phyloP scores from a whole-genome alignment of 1,139 yeast species.

The Trichomonascaceae sp. region DNA sequence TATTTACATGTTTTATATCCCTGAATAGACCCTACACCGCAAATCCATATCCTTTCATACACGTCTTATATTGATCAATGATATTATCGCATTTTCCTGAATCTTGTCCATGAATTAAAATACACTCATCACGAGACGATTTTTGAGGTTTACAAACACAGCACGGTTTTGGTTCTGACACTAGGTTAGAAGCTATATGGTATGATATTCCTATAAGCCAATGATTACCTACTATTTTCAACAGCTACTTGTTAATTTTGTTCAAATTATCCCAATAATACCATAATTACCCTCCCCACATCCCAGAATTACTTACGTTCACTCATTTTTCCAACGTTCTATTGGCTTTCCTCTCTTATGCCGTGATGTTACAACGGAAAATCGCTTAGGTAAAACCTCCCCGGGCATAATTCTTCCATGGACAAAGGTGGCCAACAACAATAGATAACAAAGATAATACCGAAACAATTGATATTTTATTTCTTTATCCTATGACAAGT shows the following conservation, averaged over 20 bases:
- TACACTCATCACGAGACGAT: constrained; percentile 77
- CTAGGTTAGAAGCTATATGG: background rate
- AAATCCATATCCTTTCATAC: constrained; percentile 93
- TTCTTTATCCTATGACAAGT: background rate
- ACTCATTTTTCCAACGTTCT: background rate
- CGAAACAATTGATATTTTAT: no score
- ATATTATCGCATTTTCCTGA: constrained; percentile 73
- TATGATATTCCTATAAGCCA: background rate
- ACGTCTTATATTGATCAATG: constrained; percentile 64
- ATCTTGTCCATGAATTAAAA: constrained; percentile 76
- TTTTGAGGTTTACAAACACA: constrained; percentile 92
- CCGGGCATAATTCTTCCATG: no score
- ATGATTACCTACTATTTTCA: constrained; percentile 1
- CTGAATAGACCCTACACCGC: constrained; percentile 31
- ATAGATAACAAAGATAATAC: no score
- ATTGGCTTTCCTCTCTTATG: background rate
- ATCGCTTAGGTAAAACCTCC: no score
- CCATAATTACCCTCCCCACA: background rate
- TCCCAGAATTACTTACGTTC: background rate
- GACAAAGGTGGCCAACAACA: no score
- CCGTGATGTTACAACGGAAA: no score
- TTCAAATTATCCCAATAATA: background rate
- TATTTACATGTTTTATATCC: background rate
- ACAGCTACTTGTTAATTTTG: background rate
- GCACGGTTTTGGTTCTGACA: constrained; percentile 82